Conservation (phyloP, 2,329 filamentous ascomycete genomes). For the Alternaria brassicae region DNA sequence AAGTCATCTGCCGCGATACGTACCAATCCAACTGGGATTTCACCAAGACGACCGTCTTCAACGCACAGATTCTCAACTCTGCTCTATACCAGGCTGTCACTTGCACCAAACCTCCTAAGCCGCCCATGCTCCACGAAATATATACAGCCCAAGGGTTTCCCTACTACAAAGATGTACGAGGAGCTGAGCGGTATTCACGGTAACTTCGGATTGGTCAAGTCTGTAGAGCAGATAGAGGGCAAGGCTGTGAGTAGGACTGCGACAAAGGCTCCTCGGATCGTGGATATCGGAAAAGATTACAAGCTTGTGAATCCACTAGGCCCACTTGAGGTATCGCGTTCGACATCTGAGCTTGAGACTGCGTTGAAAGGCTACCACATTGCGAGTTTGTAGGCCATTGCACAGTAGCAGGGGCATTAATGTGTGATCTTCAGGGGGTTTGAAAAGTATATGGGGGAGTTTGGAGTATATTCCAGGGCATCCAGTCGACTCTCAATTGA, state of each 20-base stretch:
- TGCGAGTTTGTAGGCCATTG: neutral
- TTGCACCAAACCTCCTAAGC: constrained; percentile 42
- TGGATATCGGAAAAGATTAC: neutral
- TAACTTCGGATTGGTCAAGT: constrained; percentile 36
- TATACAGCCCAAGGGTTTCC: constrained; percentile 48
- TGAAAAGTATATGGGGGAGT: neutral
- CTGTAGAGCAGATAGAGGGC: constrained; percentile 34
- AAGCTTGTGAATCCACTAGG: constrained; percentile 23
- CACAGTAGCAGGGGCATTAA: neutral
- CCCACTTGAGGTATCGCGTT: constrained; percentile 23
- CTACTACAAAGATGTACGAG: constrained; percentile 48
- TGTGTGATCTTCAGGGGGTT: too few species aligned
- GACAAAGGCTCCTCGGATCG: neutral
- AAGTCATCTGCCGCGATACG: constrained; percentile 48
- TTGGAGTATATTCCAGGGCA: neutral
- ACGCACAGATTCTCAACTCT: constrained; percentile 53
- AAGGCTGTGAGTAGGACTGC: neutral
- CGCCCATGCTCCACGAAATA: constrained; percentile 45
- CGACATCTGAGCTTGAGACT: constrained; percentile 25
- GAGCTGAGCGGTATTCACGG: constrained; percentile 39
- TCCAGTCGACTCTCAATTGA: neutral
- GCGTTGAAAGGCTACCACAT: constrained; percentile 10
- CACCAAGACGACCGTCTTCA: constrained; percentile 42
- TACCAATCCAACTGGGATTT: constrained; percentile 13
- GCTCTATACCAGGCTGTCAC: constrained; percentile 47